Evolutionary conservation across 2,329 filamentous ascomycete species (phyloP), one percentile per base, ranked within the genome.

Genomic region (Lachnum nothofagi): DNA sequence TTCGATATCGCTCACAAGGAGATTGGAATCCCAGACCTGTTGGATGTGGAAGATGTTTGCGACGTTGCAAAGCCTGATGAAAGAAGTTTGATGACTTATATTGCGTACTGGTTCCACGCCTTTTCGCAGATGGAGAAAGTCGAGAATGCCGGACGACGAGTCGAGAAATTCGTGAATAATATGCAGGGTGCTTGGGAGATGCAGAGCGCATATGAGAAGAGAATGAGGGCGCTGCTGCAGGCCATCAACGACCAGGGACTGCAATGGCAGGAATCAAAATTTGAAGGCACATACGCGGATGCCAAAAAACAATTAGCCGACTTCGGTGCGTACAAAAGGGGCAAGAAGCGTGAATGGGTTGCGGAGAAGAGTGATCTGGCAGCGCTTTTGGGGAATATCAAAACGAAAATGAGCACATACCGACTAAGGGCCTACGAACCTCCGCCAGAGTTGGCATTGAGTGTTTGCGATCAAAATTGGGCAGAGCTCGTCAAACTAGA

Each of bases 161-260:
- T 98, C 4, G 93, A 98, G 72, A 98, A 98, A 70, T 98, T 98
- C 64, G 88, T 98, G 60, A 89, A 88, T 66, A 97, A 93, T 68
- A 97, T 98, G 93, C 90, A 96, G 66, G 93, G 93, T 19, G 91
- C 93, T 7, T 98, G 93, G 93, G 91, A 96, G 70, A 98, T 98
- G 93, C 91, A 98, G 70, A 95, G 89, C 65, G 88, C 86, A 24
- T 98, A 91, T 66, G 93, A 98, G 74, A 79, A 86, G 63, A 82
- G 93, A 52, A 95, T 97, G 88, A 81, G 82, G 49, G 88, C 83
- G 58, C 76, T 98, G 34, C 74, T 97, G 55, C 77, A 81, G 58
- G 77, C 83, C 55, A 89, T 97, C 60, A 75, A 77, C 22, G 77
- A 78, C 55, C 90, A 95, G 68, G 77, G 84, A 42, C 76, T 85